These are phyloP conservation scores for Saturnispora hagleri DNA, from an alignment of 805 yeast species.

Conservation along the genomic window DNA sequence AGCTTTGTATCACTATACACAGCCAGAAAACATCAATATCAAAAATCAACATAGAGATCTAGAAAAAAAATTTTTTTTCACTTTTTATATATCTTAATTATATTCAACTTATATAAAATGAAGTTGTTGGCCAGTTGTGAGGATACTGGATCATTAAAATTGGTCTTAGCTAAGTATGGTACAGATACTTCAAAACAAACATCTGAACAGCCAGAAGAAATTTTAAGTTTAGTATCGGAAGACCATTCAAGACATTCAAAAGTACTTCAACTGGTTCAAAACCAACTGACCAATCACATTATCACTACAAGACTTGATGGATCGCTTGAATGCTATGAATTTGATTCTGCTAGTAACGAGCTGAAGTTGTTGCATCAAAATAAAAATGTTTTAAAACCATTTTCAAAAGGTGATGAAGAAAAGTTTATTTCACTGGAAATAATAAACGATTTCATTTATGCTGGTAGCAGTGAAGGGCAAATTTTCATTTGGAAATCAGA, in stretches of 20 bases:
- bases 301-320: slow-evolving; percentile 39
- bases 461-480: slow-evolving; percentile 11
- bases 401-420: slow-evolving; percentile 1
- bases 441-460: slow-evolving; percentile 6
- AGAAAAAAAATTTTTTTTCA: neutral
- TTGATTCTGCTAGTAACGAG: slow-evolving; percentile 6
- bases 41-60: neutral
- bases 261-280: slow-evolving; percentile 25
- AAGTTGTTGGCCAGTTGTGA: slow-evolving; percentile 54
- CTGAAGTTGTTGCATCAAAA: slow-evolving; percentile 7
- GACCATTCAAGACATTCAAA: slow-evolving; percentile 25
- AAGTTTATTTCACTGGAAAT: slow-evolving; percentile 20
- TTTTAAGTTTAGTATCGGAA: slow-evolving; percentile 27
- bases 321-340: slow-evolving; percentile 31
- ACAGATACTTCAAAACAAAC: slow-evolving; percentile 73
- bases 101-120: slow-evolving; percentile 30
- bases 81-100: neutral
- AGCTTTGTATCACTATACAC: neutral
- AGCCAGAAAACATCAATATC: neutral
- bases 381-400: slow-evolving; percentile 1
- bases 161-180: slow-evolving; percentile 52
- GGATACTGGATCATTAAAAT: slow-evolving; percentile 60
- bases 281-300: slow-evolving; percentile 26
- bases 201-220: slow-evolving; percentile 52
- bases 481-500: slow-evolving; percentile 12